Conservation (phyloP, 108 stramenopile species). For the Parietichytrium sp. region DNA sequence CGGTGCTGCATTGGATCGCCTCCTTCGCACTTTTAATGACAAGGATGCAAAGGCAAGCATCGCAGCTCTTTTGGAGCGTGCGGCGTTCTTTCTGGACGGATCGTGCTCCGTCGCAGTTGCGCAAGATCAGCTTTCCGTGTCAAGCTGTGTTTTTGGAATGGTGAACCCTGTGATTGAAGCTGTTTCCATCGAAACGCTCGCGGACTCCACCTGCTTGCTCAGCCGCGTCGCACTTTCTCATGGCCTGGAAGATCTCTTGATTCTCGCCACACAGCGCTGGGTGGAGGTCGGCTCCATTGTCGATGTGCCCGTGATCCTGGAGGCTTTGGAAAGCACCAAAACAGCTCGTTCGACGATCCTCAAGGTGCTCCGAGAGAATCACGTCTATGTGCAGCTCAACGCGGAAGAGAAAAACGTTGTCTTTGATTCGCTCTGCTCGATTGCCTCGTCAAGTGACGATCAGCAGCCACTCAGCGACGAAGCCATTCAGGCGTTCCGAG, state of each 20-base stretch:
- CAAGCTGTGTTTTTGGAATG: too few relatives aligned
- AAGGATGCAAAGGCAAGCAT: background rate
- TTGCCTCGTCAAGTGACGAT: background rate
- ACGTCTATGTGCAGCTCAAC: slow-evolving; percentile 1
- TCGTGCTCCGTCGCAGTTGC: too few relatives aligned
- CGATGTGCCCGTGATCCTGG: background rate
- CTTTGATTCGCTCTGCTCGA: slow-evolving; percentile 15
- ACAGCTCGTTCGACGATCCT: background rate
- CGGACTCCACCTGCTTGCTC: too few relatives aligned
- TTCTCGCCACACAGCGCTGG: slow-evolving; percentile 19
- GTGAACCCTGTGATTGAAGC: too few relatives aligned
- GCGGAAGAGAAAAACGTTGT: slow-evolving; percentile 18
- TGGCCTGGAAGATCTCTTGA: background rate
- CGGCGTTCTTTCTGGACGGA: background rate
- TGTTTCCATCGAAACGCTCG: too few relatives aligned
- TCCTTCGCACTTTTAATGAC: background rate
- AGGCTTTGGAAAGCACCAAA: background rate
- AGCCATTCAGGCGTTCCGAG: background rate
- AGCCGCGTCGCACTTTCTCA: too few relatives aligned
- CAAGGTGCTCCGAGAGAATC: background rate
- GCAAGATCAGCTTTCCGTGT: too few relatives aligned
- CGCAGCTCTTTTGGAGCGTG: background rate
- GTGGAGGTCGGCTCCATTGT: too few relatives aligned
- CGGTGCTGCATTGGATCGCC: background rate
- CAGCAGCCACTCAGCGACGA: background rate